Evolutionary conservation across 2,329 filamentous ascomycete genomes (phyloP).

Genomic region (Triangularia setosa): DNA sequence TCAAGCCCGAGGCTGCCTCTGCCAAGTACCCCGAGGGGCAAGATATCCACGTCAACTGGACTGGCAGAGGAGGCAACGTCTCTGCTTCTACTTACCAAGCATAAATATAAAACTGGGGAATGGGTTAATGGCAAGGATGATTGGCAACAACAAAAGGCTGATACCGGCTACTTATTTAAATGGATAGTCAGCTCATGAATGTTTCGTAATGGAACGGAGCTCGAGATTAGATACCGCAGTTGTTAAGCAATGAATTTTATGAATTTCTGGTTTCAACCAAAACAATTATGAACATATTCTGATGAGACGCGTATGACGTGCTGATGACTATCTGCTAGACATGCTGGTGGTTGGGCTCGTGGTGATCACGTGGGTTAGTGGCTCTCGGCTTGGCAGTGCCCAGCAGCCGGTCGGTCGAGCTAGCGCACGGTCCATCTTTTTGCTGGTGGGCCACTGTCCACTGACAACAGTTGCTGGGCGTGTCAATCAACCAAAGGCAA

Average conservation of each 20-base stretch:
- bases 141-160: background rate
- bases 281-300: background rate
- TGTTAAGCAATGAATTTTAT: background rate
- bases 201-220: background rate
- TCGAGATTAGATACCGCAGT: background rate
- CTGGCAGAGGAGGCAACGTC: conserved; percentile 92
- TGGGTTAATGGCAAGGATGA: background rate
- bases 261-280: background rate
- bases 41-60: conserved; percentile 99
- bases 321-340: background rate
- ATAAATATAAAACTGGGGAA: conserved; percentile 47
- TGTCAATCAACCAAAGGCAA: conserved; percentile 2
- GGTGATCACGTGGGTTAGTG: background rate
- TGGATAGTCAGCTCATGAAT: background rate
- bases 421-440: background rate
- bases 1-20: conserved; percentile 76
- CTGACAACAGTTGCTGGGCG: background rate
- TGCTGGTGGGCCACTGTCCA: background rate
- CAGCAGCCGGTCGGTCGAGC: background rate
- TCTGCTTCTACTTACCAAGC: conserved; percentile 97
- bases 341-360: background rate
- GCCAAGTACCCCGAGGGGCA: conserved; percentile 78
- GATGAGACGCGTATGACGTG: background rate
- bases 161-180: background rate
- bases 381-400: background rate